Evolutionary conservation across 2,329 filamentous ascomycete genomes (phyloP).

Genomic region (Lasiodiplodia hormozganensis): DNA sequence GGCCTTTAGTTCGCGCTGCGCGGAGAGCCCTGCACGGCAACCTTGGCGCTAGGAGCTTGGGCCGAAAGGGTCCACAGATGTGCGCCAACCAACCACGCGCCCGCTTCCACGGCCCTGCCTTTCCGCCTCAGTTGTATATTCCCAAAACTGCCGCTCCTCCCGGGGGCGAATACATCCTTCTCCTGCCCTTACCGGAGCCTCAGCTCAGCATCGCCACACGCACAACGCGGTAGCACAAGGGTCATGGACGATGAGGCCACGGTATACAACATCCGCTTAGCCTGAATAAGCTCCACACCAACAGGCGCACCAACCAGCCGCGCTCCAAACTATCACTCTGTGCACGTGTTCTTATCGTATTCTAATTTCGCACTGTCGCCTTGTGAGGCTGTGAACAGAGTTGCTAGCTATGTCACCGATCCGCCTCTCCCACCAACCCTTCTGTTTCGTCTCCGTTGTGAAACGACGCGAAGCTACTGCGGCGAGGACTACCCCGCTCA

Average conservation of each 20-base stretch:
- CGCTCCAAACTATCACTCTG: not conserved
- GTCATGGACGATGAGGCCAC: conserved; percentile 9
- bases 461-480: conserved; percentile 6
- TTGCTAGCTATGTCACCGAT: not conserved
- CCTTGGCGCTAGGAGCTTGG: conserved; percentile 29
- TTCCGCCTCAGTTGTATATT: conserved; percentile 3
- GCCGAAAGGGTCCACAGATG: conserved; percentile 20
- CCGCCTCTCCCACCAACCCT: conserved; percentile 1
- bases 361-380: conserved; percentile 13
- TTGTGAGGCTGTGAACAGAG: not conserved
- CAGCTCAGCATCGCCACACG: not conserved
- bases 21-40: conserved; percentile 21
- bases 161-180: not conserved
- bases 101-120: conserved; percentile 12
- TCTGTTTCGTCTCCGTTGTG: conserved; percentile 21
- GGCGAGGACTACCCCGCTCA: conserved; percentile 11
- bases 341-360: conserved; percentile 21
- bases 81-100: conserved; percentile 3
- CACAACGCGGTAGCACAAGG: not conserved
- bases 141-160: not conserved
- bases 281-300: conserved; percentile 16
- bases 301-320: not conserved
- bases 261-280: conserved; percentile 13
- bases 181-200: not conserved
- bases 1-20: conserved; percentile 24